Evolutionary conservation across 768 basidiomycete genomes (phyloP).

Genomic region (Phaeotremella fagi): DNA sequence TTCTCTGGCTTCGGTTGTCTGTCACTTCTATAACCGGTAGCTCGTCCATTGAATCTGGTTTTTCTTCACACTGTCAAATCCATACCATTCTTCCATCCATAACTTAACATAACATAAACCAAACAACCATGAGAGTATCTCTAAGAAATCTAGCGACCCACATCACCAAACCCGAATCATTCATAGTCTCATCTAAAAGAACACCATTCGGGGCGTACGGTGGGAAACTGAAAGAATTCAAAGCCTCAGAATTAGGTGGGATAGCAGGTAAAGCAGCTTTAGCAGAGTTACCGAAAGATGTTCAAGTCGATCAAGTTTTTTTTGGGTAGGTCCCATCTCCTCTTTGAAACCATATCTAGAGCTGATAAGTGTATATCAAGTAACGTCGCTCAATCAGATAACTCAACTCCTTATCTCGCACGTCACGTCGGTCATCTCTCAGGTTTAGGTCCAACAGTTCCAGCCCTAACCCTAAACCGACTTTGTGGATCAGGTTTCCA

Average conservation of each 20-base stretch:
- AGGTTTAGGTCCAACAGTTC: slow-evolving; percentile 45
- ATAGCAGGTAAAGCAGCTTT: slow-evolving; percentile 50
- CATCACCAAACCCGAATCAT: slow-evolving; percentile 24
- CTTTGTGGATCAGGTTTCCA: slow-evolving; percentile 51
- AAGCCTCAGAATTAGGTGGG: slow-evolving; percentile 49
- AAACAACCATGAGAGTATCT: slow-evolving; percentile 18
- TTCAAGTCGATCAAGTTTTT: slow-evolving; percentile 50
- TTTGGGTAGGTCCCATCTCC: slow-evolving; percentile 45
- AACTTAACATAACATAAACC: not conserved
- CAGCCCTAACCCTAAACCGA: slow-evolving; percentile 49
- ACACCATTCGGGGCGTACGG: slow-evolving; percentile 51
- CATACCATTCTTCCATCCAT: too few relatives aligned
- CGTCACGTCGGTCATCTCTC: slow-evolving; percentile 50
- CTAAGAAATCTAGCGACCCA: slow-evolving; percentile 24
- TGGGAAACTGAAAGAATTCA: slow-evolving; percentile 48
- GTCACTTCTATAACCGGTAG: not conserved
- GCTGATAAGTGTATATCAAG: slow-evolving; percentile 13
- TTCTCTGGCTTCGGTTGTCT: not conserved
- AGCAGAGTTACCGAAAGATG: slow-evolving; percentile 45
- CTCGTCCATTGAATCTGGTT: not conserved
- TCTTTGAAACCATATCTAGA: not conserved
- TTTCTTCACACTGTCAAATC: too few relatives aligned
- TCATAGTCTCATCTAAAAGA: slow-evolving; percentile 45
- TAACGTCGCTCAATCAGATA: slow-evolving; percentile 48
- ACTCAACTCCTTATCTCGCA: slow-evolving; percentile 49